Base-by-base conservation (phyloP, 2,329 filamentous ascomycete species). In the Botryosphaeria agaves region DNA sequence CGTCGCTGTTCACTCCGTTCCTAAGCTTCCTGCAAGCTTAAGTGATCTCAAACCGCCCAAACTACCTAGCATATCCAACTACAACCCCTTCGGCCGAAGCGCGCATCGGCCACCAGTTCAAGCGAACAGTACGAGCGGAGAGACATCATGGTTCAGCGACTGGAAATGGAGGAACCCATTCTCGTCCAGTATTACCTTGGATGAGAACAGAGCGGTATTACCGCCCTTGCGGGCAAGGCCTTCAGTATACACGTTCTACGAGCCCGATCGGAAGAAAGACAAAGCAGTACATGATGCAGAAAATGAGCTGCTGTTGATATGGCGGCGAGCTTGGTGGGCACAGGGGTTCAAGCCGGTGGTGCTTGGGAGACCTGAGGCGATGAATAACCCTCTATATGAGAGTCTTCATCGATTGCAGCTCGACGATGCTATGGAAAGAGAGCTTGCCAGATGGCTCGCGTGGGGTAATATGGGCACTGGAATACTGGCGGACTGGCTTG, bases 311-410 rank as follows among this genome's bases (percentile, higher is more conserved):
- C 64, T 95, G 29, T 59, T 92, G 34, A 77, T 80, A 31, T 95
- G 89, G 89, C 70, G 85, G 36, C 70, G 83, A 27, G 85, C 87
- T 3, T 95, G 87, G 84, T 95, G 83, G 81, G 83, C 85, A 0
- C 74, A 91, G 44, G 89, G 87, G 7, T 94, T 95, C 56, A 73
- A 66, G 37, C 87, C 89, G 0, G 64, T 89, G 5, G 78, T 95
- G 24, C 56, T 95, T 33, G 76, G 79, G 30, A 68, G 72, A 11
- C 72, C 69, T 1, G 87, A 95, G 48, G 84, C 85, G 12, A 78
- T 76, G 62, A 74, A 73, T 45, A 89, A 93, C 46, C 80, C 80
- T 1, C 56, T 80, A 14, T 93, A 87, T 48, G 64, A 73, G 39
- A 62, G 74, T 31, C 57, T 92, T 31, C 75, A 84, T 49, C 48